These are phyloP conservation scores for Fusarium musae DNA, from an alignment of 2,329 filamentous ascomycete genomes.

Conservation along the genomic window DNA sequence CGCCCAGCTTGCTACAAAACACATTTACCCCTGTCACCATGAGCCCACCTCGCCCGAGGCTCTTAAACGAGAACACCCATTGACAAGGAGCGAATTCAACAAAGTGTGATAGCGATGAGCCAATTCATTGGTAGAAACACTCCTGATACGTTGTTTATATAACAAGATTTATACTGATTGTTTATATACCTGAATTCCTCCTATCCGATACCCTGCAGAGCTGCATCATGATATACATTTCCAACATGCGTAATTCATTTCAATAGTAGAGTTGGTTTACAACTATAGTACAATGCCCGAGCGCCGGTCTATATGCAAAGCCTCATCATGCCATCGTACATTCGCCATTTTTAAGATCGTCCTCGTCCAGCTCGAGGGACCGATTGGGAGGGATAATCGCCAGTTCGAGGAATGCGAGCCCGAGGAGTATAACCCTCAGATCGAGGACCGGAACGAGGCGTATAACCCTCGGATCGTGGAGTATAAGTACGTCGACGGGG, in stretches of 20 bases:
- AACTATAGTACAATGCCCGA: conserved; percentile 34
- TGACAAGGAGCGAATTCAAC: conserved; percentile 16
- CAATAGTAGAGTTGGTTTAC: conserved; percentile 34
- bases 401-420: background rate
- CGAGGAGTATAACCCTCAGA: background rate
- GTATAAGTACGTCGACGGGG: background rate
- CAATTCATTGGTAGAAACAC: conserved; percentile 4
- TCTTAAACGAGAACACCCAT: conserved; percentile 16
- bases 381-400: background rate
- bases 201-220: background rate
- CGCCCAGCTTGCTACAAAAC: conserved; percentile 26
- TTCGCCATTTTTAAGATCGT: conserved; percentile 10
- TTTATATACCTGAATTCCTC: background rate
- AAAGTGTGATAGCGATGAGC: conserved; percentile 8
- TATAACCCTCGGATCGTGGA: background rate
- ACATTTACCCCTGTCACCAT: conserved; percentile 29
- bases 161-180: background rate
- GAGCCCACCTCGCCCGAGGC: conserved; percentile 21
- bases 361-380: background rate
- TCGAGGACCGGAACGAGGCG: background rate
- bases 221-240: background rate
- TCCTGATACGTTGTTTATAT: background rate
- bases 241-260: conserved; percentile 16
- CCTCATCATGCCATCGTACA: conserved; percentile 21
- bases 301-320: conserved; percentile 30